Base-by-base conservation (phyloP, 2,329 filamentous ascomycete species). In the Penicillium polonicum region DNA sequence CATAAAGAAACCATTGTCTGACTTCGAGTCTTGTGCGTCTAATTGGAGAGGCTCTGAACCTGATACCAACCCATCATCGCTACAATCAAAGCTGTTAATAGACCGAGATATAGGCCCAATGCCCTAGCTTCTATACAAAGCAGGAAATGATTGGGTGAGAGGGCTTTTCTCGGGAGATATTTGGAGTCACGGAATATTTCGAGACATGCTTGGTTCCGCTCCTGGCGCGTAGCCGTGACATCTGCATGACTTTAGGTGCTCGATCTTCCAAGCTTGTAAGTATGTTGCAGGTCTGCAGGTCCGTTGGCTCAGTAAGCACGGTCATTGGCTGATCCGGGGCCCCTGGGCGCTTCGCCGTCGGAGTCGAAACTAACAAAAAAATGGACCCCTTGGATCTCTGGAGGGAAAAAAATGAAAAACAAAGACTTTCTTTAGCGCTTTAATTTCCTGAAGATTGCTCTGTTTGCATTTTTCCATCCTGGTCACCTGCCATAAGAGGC, bases 141-240 rank as follows among this genome's bases (percentile, higher is more conserved):
- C 29, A 49, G 25, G 49, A 27, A 52, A 57, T 61, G 57, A 52
- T 66, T 62, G 65, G 65, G 6, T 39, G 55, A 48, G 52, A 58
- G 15, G 19, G 49, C 58, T 61, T 60, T 48, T 55, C 44, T 38
- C 36, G 41, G 52, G 46, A 60, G 41, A 51, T 52, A 44, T 53
- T 42, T 36, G 50, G 33, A 48, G 39, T 38, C 42, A 52, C 48
- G 51, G 59, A 59, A 57, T 60, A 55, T 59, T 59, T 58, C 57
- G 60, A 65, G 57, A 61, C 60, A 53, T 45, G 27, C 29, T 23
- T 21, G 13, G 46, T 44, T 41, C 53, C 56, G 29, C 59, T 60
- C 61, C 63, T 67, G 65, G 65, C 65, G 65, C 65, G 59, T 63
- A 63, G 44, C 35, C 17, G 36, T 53, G 38, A 21, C 39, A 46